Evolutionary conservation across 306 rosid genomes (phyloP), one percentile per base, ranked within the genome.

Genomic region (Crataegus laevigata): DNA sequence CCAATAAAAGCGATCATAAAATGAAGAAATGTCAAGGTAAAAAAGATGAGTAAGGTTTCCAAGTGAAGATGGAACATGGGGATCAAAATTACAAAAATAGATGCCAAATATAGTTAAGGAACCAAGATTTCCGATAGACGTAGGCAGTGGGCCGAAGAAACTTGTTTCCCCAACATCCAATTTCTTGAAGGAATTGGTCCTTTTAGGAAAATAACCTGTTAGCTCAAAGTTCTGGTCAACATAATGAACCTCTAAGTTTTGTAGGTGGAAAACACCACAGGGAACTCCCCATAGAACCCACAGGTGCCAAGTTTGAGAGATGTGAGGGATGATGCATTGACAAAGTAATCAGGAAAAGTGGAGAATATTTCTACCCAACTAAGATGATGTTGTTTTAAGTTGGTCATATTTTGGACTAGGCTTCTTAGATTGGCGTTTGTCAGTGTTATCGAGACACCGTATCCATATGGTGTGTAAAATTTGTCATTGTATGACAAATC

Each of bases 191-290:
- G 7, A n/a, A n/a, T n/a, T n/a, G n/a, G n/a, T n/a, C n/a, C n/a
- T n/a, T n/a, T 76, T 82, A 11, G 86, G 88, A 24, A 88, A 62
- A 24, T 69, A 40, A 45, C 88, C 87, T 1, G 0, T 57, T n/a
- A 88, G 84, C 15, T 82, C 0, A 2, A 0, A 24, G 38, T 88
- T 86, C 1, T 0, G 0, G 2, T 19, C 1, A 6, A 80, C 3
- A 5, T 1, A 0, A 12, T 86, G 75, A 38, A 8, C 0, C 29
- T 22, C n/a, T 47, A 84, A 47, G 21, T 84, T 76, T 25, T 71
- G 63, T 6, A 69, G 63, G 1, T 69, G 38, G 17, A 77, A 70
- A 43, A 70, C 32, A 0, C 43, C 54, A 3, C 1, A 22, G 71
- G 71, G 11, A 77, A 77, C 24, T 69, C 30, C 6, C 81, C 81